Evolutionary conservation across 2,329 filamentous ascomycete species (phyloP).

Genomic region (Colletotrichum tropicicola): DNA sequence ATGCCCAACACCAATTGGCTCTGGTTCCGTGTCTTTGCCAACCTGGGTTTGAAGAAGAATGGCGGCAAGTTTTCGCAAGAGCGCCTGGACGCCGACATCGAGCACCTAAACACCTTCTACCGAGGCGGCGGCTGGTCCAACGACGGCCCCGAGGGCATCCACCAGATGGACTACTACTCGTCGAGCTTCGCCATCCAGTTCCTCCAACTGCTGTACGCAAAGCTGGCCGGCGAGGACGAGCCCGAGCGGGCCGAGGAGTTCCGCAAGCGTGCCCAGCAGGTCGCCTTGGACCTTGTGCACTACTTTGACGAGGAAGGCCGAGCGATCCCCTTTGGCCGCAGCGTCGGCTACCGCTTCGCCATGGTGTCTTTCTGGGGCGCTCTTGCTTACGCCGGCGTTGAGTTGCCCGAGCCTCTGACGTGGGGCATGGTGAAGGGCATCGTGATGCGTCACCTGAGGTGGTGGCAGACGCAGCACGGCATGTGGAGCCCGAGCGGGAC

Average conservation of each 20-base stretch:
- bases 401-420: slow-evolving; percentile 75
- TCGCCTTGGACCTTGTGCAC: slow-evolving; percentile 76
- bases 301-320: slow-evolving; percentile 79
- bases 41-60: slow-evolving; percentile 79
- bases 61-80: slow-evolving; percentile 76
- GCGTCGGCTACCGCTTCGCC: slow-evolving; percentile 83
- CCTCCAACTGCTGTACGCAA: slow-evolving; percentile 79
- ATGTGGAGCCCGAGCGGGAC: slow-evolving; percentile 82
- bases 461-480: slow-evolving; percentile 80
- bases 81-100: slow-evolving; percentile 77
- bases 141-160: slow-evolving; percentile 80
- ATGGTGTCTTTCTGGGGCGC: slow-evolving; percentile 88
- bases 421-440: slow-evolving; percentile 85
- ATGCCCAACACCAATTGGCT: slow-evolving; percentile 78
- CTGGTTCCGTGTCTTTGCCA: slow-evolving; percentile 88
- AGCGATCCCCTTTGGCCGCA: slow-evolving; percentile 80
- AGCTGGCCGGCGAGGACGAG: slow-evolving; percentile 74
- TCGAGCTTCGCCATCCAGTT: slow-evolving; percentile 86
- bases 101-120: slow-evolving; percentile 83
- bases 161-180: slow-evolving; percentile 88
- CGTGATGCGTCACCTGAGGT: slow-evolving; percentile 76
- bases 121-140: slow-evolving; percentile 86
- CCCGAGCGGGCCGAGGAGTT: slow-evolving; percentile 74
- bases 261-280: slow-evolving; percentile 71
- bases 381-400: slow-evolving; percentile 78